Evolutionary conservation across 306 rosid genomes (phyloP).

Genomic region (Fragaria iinumae): DNA sequence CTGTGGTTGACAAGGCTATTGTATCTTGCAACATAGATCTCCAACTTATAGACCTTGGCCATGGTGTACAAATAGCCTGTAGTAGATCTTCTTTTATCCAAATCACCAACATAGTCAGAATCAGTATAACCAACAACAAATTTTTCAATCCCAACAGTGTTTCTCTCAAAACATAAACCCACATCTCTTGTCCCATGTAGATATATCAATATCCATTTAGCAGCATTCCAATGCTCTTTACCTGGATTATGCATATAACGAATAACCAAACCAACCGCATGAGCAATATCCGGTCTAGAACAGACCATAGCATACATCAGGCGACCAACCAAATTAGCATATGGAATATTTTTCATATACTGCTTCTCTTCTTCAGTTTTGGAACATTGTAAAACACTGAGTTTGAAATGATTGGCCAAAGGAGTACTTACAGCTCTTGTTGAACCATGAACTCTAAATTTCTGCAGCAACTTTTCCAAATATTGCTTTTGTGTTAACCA

Average conservation of each 20-base stretch:
- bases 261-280: background rate
- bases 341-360: background rate
- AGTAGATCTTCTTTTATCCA: background rate
- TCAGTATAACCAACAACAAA: background rate
- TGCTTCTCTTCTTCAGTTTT: background rate
- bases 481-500: background rate
- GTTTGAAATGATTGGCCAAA: too few relatives aligned
- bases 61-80: background rate
- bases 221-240: background rate
- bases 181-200: background rate
- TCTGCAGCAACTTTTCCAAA: background rate
- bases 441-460: background rate
- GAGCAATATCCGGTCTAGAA: background rate
- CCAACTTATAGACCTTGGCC: background rate
- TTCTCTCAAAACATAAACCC: background rate
- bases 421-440: background rate
- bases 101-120: background rate
- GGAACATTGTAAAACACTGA: background rate
- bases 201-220: background rate
- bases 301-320: slow-evolving; percentile 8
- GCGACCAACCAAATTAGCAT: background rate
- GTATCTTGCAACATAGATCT: background rate
- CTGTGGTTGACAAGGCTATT: too few relatives aligned
- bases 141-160: background rate
- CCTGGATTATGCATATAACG: background rate